A percentile compares a stretch with the other conserved stretches of the same genome.
Evolutionary conservation across 2,329 filamentous ascomycete species (phyloP).

Genomic region (Fusarium tuaranense): DNA sequence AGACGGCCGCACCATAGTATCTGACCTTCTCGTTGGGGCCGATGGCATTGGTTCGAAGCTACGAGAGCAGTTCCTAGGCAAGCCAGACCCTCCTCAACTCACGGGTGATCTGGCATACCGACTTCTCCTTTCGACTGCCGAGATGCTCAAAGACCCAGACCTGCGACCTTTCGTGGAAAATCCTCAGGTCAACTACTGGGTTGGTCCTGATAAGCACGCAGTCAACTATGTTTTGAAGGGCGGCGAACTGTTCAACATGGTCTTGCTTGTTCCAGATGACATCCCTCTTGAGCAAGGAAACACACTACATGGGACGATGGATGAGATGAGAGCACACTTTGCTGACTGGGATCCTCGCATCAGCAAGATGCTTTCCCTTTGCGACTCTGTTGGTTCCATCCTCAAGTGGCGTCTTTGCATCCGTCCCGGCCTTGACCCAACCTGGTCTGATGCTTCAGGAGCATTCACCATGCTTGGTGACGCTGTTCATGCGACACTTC

Average conservation of each 20-base stretch:
- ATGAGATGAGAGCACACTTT: conserved; percentile 61
- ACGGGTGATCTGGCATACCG: conserved; percentile 70
- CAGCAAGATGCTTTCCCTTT: conserved; percentile 67
- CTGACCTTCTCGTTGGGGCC: conserved; percentile 60
- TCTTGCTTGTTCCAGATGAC: conserved; percentile 60
- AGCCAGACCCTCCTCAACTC: conserved; percentile 57
- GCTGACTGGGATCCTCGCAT: conserved; percentile 69
- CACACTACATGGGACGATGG: conserved; percentile 44
- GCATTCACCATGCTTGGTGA: conserved; percentile 72
- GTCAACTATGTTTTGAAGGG: conserved; percentile 60
- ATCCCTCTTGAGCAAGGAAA: conserved; percentile 45
- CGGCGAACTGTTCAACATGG: conserved; percentile 59
- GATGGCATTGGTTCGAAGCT: conserved; percentile 53
- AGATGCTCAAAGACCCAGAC: conserved; percentile 59
- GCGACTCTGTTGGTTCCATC: conserved; percentile 59
- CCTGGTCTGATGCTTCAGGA: conserved; percentile 67
- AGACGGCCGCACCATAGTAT: conserved; percentile 48
- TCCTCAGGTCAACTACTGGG: conserved; percentile 65
- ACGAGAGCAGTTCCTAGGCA: conserved; percentile 58
- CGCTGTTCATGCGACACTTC: conserved; percentile 73
- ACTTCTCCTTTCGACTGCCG: conserved; percentile 59
- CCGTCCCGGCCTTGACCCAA: conserved; percentile 60
- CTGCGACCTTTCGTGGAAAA: conserved; percentile 57
- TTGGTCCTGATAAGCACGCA: conserved; percentile 63
- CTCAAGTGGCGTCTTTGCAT: conserved; percentile 72